Evolutionary conservation across 768 basidiomycete species (phyloP).

Genomic region (Dioszegia hungarica): DNA sequence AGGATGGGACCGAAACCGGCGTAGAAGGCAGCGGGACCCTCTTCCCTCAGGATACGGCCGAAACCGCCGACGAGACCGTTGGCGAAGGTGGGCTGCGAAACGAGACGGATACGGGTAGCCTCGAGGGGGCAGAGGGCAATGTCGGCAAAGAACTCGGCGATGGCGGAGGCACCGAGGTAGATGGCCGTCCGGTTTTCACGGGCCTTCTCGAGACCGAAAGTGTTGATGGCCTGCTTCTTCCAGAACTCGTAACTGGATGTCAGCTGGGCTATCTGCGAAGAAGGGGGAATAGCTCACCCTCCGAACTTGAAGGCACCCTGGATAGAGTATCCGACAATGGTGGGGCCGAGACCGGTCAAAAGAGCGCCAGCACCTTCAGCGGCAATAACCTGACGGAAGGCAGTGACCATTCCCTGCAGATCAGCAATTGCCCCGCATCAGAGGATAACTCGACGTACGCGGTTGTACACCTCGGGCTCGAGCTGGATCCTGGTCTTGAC

Average conservation of each 20-base stretch:
- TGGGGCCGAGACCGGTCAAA: slow-evolving; percentile 93
- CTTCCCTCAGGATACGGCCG: slow-evolving; percentile 50
- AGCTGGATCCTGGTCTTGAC: slow-evolving; percentile 99
- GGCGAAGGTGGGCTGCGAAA: slow-evolving; percentile 52
- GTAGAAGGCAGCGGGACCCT: slow-evolving; percentile 52
- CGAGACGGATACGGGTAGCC: slow-evolving; percentile 53
- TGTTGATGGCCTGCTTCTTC: slow-evolving; percentile 88
- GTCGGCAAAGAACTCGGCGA: slow-evolving; percentile 92
- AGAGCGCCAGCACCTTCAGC: slow-evolving; percentile 83
- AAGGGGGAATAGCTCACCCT: slow-evolving; percentile 52
- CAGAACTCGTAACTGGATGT: slow-evolving; percentile 72
- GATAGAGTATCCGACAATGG: slow-evolving; percentile 85
- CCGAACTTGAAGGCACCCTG: slow-evolving; percentile 99
- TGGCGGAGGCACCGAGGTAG: slow-evolving; percentile 90
- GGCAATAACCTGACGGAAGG: slow-evolving; percentile 75
- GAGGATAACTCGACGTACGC: slow-evolving; percentile 36
- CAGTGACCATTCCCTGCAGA: slow-evolving; percentile 69
- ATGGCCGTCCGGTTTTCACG: slow-evolving; percentile 67
- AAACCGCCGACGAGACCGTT: slow-evolving; percentile 50
- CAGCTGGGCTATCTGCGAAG: not conserved
- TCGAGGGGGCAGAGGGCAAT: slow-evolving; percentile 92
- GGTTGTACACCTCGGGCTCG: slow-evolving; percentile 54
- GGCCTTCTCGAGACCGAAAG: slow-evolving; percentile 72
- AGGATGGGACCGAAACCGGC: slow-evolving; percentile 53
- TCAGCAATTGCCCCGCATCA: too few species aligned